Evolutionary conservation across 768 basidiomycete genomes (phyloP), one percentile per base, ranked within the genome.

Genomic region (Hericium coralloides): DNA sequence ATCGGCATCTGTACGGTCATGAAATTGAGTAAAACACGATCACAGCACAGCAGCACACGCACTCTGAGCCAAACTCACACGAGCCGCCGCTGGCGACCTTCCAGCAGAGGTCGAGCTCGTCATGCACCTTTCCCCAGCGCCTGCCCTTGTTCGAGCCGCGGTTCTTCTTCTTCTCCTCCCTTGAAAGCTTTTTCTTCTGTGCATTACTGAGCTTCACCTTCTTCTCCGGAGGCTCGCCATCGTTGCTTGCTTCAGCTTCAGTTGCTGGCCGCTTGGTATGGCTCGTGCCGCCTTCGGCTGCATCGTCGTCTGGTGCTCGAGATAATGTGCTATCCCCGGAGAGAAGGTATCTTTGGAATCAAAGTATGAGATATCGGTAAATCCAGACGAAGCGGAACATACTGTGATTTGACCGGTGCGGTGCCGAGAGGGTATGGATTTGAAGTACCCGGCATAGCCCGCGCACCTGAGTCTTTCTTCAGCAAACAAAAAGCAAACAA

Each of bases 21-120:
- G 49, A 20, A 47, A 48, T 38, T 15, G 31, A 17, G 58, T 18
- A 47, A 9, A 8, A 31, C 41, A 38, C 38, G 41, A 47, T 8
- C 52, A 18, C 2, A 41, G 22, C 43, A 25, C 31, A 2, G 78
- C 18, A 17, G 10, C 14, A 38, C 14, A 49, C 82, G 62, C 61
- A 87, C 83, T 83, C 76, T 53, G 75, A 70, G 18, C 88, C 89
- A 62, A 82, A 82, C 60, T 88, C 84, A 65, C 94, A 97, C 8
- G 73, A 63, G 37, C 75, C 72, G 0, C 86, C 89, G 53, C 76
- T 81, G 2, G 91, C 93, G 53, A 92, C 72, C 53, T 77, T 80
- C 80, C 85, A 88, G 71, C 95, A 98, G 25, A 98, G 72, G 37
- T 92, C 85, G 2, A 92, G 70, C 47, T 89, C 87, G 65, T 95